Evolutionary conservation across 129 eudicot species (phyloP), one percentile per base, ranked within the genome.

Genomic region (Pulicaria dysenterica): DNA sequence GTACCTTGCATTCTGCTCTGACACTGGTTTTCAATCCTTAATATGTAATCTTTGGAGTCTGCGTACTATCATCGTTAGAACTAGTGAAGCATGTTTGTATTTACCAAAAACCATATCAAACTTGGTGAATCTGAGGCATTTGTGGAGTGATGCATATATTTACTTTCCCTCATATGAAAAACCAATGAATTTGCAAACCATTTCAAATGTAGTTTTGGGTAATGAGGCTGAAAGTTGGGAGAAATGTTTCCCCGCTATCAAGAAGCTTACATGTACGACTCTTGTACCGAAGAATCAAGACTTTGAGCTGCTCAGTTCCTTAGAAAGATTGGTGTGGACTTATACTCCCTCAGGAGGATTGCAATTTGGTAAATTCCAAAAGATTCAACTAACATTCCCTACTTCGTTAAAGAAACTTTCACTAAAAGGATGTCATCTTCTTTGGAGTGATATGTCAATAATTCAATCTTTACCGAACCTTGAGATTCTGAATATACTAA

Each of bases 391-490:
- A 31, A 49, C 7, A 13, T 85, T 81, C 15, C 86, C 86, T 2
- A 43, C 57, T 14, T 56, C 70, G 12, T 36, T 85, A 8, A 81
- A 69, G 55, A 67, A 77, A 14, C 71, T 85, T 7, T 51, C 82
- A 3, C 31, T 81, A 19, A 39, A 76, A 5, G 24, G 43, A 3
- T 56, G 79, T 6, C 13, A 11, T 68, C 37, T 78, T 5, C 56
- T 40, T n/a, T 86, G 88, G 84, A 66, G 69, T 4, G 6, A 62
- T 10, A 76, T 80, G 88, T 17, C 41, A 2, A 40, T 47, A 1
- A 55, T 86, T 14, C 82, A 71, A 15, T 58, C 56, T 13, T 56
- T 86, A 31, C 85, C 82, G 4, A 58, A 86, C 31, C 88, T 86
- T 37, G 85, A 83, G 58, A 77, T 59, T 62, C 83, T 83, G 2